These are phyloP conservation scores for Phycomyces nitens DNA, from an alignment of 192 early-diverging fungal species.

Conservation along the genomic window DNA sequence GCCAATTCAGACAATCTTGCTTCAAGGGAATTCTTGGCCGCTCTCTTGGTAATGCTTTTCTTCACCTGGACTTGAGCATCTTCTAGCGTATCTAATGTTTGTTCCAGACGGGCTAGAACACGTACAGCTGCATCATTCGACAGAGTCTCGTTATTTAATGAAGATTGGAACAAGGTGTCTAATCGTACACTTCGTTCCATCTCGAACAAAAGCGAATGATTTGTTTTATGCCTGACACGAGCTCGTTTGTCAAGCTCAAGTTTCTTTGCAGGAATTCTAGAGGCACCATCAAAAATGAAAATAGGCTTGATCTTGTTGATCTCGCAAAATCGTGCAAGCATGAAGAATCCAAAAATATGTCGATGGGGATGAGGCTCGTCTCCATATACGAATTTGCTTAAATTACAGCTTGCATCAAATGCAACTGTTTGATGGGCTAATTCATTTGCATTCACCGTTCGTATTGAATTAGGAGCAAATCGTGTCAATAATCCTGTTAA, in stretches of 20 bases:
- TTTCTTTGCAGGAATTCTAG: constrained; percentile 49
- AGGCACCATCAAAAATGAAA: constrained; percentile 66
- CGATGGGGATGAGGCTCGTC: constrained; percentile 38
- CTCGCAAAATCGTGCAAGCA: constrained; percentile 46
- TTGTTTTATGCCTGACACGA: constrained; percentile 25
- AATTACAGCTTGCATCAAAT: constrained; percentile 33
- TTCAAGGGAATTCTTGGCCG: background rate
- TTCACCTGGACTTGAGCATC: background rate
- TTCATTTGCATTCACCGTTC: background rate
- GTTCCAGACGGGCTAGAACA: background rate
- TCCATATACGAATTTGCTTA: constrained; percentile 37
- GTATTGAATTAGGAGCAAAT: constrained; percentile 27
- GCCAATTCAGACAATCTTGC: constrained; percentile 3
- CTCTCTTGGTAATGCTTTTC: background rate
- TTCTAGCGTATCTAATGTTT: background rate
- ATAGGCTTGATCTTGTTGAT: constrained; percentile 56
- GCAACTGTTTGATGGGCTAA: constrained; percentile 16
- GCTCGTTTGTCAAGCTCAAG: constrained; percentile 39
- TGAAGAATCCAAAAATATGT: constrained; percentile 59
- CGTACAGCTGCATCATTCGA: background rate
- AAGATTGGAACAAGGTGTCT: constrained; percentile 4
- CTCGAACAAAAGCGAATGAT: constrained; percentile 37
- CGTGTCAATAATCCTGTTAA: constrained; percentile 27
- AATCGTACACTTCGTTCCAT: constrained; percentile 34
- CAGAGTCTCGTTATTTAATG: background rate